A percentile compares a stretch with the other conserved stretches of the same genome.
Conservation (phyloP, 257 asterid genomes). For the Solanum appendiculatum region DNA sequence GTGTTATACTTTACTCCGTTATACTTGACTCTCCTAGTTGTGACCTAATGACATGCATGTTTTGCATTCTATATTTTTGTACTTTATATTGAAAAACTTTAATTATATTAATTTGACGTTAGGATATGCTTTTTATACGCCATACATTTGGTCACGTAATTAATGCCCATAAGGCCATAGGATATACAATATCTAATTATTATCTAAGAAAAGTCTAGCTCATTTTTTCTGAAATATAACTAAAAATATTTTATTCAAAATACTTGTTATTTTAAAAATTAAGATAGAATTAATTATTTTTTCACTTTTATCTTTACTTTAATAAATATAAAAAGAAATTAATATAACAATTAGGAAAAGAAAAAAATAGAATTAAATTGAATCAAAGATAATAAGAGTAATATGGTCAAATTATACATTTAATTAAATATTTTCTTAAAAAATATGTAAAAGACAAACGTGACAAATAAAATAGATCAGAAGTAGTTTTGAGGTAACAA, state of each 20-base stretch:
- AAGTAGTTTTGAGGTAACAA: background rate
- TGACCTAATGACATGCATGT: background rate
- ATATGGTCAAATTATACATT: background rate
- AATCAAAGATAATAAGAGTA: background rate
- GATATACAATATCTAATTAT: background rate
- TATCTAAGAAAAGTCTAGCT: background rate
- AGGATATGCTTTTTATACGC: background rate
- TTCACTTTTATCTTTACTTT: background rate
- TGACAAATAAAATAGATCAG: background rate
- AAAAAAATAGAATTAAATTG: background rate
- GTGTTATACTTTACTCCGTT: background rate
- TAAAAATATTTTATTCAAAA: background rate
- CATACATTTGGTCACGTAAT: slow-evolving; percentile 3
- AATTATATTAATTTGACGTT: background rate
- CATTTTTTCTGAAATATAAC: background rate
- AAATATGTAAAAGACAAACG: background rate
- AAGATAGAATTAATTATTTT: background rate
- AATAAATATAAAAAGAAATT: background rate
- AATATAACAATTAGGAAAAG: background rate
- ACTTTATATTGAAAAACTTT: background rate
- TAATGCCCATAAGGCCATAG: slow-evolving; percentile 8
- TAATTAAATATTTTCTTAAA: background rate
- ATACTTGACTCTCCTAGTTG: background rate
- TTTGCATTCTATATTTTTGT: slow-evolving; percentile 6
- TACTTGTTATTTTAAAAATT: background rate